Evolutionary conservation across 2,329 filamentous ascomycete genomes (phyloP).

Genomic region (Aspergillus pseudoviridinutans): DNA sequence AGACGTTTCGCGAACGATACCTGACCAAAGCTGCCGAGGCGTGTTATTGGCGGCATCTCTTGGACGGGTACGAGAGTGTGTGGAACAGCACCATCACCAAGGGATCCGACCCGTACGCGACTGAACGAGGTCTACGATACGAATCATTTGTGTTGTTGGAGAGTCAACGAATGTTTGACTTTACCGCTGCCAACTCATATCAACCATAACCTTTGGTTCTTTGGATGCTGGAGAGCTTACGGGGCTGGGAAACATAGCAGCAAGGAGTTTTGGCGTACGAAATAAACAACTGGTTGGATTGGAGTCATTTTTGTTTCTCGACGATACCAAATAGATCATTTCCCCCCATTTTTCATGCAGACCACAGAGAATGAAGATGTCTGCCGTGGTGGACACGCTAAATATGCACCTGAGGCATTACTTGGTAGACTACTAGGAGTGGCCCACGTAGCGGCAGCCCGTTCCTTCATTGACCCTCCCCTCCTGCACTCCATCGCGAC

Average conservation of each 20-base stretch:
- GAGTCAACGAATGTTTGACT: not conserved
- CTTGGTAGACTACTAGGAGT: no score
- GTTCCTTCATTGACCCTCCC: no score
- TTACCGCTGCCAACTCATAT: not conserved
- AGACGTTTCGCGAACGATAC: constrained; percentile 47
- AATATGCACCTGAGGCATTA: not conserved
- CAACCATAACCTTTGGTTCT: not conserved
- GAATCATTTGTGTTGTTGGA: not conserved
- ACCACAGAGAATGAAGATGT: not conserved
- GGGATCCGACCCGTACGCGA: not conserved
- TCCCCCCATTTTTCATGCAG: not conserved
- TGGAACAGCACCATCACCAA: not conserved
- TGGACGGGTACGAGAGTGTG: constrained; percentile 21
- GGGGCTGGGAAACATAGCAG: not conserved
- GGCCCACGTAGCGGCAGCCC: not conserved
- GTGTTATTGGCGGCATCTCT: constrained; percentile 50
- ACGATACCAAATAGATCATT: not conserved
- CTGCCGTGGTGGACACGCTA: not conserved
- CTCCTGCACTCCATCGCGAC: not conserved
- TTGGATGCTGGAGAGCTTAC: not conserved
- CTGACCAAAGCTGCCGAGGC: constrained; percentile 49
- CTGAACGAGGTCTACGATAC: not conserved
- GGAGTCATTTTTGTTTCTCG: not conserved
- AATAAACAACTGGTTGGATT: not conserved
- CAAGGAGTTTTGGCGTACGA: not conserved